phyloP scores from a whole-genome alignment of 2,329 filamentous ascomycete genomes.

The Sporothrix luriei region DNA sequence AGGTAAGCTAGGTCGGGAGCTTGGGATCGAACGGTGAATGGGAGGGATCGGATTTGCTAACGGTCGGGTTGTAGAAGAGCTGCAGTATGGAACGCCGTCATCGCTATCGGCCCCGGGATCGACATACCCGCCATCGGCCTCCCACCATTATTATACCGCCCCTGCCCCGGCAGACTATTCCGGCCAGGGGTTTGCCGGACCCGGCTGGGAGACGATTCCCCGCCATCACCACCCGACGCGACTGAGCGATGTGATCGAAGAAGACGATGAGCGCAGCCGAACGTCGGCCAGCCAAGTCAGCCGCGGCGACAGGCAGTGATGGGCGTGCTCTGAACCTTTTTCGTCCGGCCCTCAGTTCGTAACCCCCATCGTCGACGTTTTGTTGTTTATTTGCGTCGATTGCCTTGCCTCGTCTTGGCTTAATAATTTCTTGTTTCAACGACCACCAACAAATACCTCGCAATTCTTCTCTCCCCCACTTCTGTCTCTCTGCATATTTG shows the following conservation, averaged over 20 bases:
- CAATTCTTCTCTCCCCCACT: not conserved
- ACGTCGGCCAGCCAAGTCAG: conserved; percentile 69
- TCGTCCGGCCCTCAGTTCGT: not conserved
- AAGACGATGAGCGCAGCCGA: conserved; percentile 78
- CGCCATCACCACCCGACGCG: conserved; percentile 86
- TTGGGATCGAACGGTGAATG: not conserved
- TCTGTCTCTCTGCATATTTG: conserved; percentile 18
- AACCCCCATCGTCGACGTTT: not conserved
- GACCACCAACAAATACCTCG: not conserved
- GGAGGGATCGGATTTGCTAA: conserved; percentile 13
- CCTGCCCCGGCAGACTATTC: conserved; percentile 61
- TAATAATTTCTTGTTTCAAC: not conserved
- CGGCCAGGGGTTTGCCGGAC: conserved; percentile 65
- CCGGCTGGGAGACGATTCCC: conserved; percentile 71
- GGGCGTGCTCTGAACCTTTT: not conserved
- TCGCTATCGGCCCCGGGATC: conserved; percentile 43
- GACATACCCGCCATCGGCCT: conserved; percentile 44
- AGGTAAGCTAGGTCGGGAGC: conserved; percentile 1
- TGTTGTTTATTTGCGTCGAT: not conserved
- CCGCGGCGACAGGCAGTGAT: conserved; percentile 42
- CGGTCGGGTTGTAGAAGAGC: conserved; percentile 50
- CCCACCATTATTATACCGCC: conserved; percentile 51
- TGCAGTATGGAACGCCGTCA: conserved; percentile 61
- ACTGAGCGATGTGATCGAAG: conserved; percentile 84
- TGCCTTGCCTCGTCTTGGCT: not conserved